Conservation (phyloP, 495 filamentous ascomycete species). For the Neurospora intermedia region DNA sequence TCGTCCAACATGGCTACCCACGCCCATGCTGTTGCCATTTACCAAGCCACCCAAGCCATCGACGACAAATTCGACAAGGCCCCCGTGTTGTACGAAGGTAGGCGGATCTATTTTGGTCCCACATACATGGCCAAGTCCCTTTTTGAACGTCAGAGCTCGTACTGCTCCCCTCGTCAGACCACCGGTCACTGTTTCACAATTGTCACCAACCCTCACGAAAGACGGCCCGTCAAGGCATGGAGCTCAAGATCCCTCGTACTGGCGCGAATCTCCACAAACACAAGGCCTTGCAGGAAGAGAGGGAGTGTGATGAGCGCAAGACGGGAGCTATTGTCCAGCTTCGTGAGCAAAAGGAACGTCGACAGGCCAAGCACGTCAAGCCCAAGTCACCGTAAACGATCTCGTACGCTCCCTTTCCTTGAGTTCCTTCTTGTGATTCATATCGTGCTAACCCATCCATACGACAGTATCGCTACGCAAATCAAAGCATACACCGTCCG, state of each 20-base stretch:
- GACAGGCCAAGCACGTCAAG: too few relatives aligned
- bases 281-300: slow-evolving; percentile 46
- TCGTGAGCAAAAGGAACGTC: neutral
- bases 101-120: slow-evolving; percentile 29
- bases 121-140: slow-evolving; percentile 42
- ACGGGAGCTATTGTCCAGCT: slow-evolving; percentile 8
- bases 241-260: slow-evolving; percentile 49
- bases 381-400: too few relatives aligned
- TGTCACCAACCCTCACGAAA: slow-evolving; percentile 61
- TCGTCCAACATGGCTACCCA: slow-evolving; percentile 26
- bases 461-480: too few relatives aligned
- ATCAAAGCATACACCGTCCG: too few relatives aligned
- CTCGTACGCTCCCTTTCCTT: too few relatives aligned
- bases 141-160: slow-evolving; percentile 50
- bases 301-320: slow-evolving; percentile 36
- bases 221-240: slow-evolving; percentile 51
- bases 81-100: too few relatives aligned
- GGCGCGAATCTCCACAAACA: slow-evolving; percentile 33
- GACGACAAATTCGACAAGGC: slow-evolving; percentile 49
- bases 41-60: slow-evolving; percentile 61
- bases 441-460: too few relatives aligned
- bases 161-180: slow-evolving; percentile 56
- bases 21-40: slow-evolving; percentile 36
- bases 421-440: too few relatives aligned
- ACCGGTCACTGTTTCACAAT: slow-evolving; percentile 71